phyloP scores from a whole-genome alignment of 345 rosid species.

The Syzygium oleosum region DNA sequence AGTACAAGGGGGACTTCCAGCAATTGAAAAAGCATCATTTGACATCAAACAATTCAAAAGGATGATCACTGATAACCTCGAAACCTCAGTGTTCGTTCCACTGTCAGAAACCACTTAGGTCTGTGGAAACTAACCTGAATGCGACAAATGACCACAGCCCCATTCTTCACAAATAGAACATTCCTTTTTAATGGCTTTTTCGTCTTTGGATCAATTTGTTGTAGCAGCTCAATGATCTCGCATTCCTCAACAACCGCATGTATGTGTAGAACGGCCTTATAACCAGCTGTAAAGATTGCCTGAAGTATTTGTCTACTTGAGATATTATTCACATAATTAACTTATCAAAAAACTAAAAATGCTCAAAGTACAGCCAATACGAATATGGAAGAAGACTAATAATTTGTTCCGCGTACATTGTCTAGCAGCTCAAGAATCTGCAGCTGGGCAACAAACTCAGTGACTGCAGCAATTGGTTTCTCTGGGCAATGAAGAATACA shows the following conservation, averaged over 20 bases:
- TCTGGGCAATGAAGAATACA: conserved; percentile 32
- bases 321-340: neutral
- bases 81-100: neutral
- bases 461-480: conserved; percentile 55
- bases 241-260: conserved; percentile 95
- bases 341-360: neutral
- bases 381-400: neutral
- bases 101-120: neutral
- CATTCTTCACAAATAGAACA: conserved; percentile 81
- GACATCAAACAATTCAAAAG: neutral
- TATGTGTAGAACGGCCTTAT: conserved; percentile 87
- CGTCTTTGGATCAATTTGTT: conserved; percentile 78
- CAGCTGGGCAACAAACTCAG: conserved; percentile 80
- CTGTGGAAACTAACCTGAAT: conserved; percentile 43
- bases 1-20: neutral
- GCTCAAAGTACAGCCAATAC: neutral
- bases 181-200: conserved; percentile 85
- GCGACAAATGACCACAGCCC: conserved; percentile 69
- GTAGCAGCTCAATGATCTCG: conserved; percentile 71
- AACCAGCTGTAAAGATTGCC: conserved; percentile 98
- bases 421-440: conserved; percentile 91
- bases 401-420: conserved; percentile 37
- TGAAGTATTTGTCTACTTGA: conserved; percentile 7
- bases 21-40: neutral
- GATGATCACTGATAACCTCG: neutral